Evolutionary conservation across 1,284 basidiomycete genomes (phyloP), one percentile per base, ranked within the genome.

Genomic region (Naganishia sp.): DNA sequence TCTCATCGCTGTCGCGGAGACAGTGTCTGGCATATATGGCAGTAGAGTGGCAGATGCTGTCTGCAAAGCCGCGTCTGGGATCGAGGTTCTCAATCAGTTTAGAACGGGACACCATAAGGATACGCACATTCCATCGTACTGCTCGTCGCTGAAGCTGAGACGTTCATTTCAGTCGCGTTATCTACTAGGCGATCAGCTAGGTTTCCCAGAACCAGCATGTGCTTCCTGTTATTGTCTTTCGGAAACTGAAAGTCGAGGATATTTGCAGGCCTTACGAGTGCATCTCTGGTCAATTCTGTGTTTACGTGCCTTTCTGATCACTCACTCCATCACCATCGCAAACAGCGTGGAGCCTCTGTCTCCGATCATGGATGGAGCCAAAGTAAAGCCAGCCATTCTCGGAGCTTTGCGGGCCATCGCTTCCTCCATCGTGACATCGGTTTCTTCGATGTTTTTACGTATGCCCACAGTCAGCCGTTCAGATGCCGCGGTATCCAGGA

Each of bases 191-290:
- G 33, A 16, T 33, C 21, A n/a, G 57, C 57, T 36, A 61, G 33
- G 31, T 61, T 61, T 25, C 57, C 57, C 21, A 61, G 33, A 43
- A 61, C 23, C 57, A 61, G 33, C 25, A 42, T 50, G 28, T 61
- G 57, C 33, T 61, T 61, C 42, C 57, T 10, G 21, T 61, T 61
- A 23, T 61, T 61, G 36, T 61, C 57, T 23, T 61, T 61, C 6
- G 57, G 57, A 43, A 61, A 61, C 21, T 61, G 31, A 61, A 61
- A 61, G 57, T 61, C 57, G 11, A 42, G 57, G 10, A 61, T 36
- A 18, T 61, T 61, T 2, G 57, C 48, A 10, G 57, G 57, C 50
- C 57, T 60, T 21, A n/a, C 3, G n/a, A 50, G 13, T 1, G 28
- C 2, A 28, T 28, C 28, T 2, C 5, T 28, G 3, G 28, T 28